A percentile compares a stretch with the other conserved stretches of the same genome.
Evolutionary conservation across 2,329 filamentous ascomycete genomes (phyloP).

Genomic region (Cercospora sp.): DNA sequence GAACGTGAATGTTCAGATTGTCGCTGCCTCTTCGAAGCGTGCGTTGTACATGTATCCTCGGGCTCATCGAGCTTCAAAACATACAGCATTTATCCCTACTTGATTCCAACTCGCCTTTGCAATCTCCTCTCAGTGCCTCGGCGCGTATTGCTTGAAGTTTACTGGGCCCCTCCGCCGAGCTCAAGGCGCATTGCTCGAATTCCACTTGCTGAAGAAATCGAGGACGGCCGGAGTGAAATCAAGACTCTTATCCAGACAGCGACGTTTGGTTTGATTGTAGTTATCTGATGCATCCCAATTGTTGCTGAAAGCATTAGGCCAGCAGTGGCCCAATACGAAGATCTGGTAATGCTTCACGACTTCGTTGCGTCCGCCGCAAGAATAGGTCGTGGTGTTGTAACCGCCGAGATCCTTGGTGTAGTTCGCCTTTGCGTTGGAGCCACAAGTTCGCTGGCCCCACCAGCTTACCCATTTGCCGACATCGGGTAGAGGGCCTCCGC

Average conservation of each 20-base stretch:
- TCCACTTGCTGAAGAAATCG: conserved; percentile 34
- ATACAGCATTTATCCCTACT: too few relatives aligned
- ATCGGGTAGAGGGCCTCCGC: conserved; percentile 32
- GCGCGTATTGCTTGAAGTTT: background rate
- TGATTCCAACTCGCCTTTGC: too few relatives aligned
- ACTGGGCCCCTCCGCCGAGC: background rate
- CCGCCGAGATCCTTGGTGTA: conserved; percentile 32
- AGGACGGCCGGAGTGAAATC: conserved; percentile 32
- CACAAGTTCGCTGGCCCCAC: conserved; percentile 43
- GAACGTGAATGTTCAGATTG: background rate
- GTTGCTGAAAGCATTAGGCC: conserved; percentile 38
- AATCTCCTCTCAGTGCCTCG: too few relatives aligned
- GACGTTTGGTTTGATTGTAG: conserved; percentile 15
- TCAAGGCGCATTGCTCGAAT: conserved; percentile 25
- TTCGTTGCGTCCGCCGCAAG: conserved; percentile 35
- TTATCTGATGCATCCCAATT: conserved; percentile 29
- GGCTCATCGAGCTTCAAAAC: background rate
- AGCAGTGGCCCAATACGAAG: conserved; percentile 44
- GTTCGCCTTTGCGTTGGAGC: conserved; percentile 27
- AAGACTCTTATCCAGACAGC: conserved; percentile 25
- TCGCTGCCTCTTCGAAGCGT: background rate
- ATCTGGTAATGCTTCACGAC: conserved; percentile 44
- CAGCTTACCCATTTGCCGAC: conserved; percentile 39
- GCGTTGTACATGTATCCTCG: too few relatives aligned
- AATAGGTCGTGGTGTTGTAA: conserved; percentile 37